Conservation (phyloP, 805 yeast species). For the Kuraishia piskuri region DNA sequence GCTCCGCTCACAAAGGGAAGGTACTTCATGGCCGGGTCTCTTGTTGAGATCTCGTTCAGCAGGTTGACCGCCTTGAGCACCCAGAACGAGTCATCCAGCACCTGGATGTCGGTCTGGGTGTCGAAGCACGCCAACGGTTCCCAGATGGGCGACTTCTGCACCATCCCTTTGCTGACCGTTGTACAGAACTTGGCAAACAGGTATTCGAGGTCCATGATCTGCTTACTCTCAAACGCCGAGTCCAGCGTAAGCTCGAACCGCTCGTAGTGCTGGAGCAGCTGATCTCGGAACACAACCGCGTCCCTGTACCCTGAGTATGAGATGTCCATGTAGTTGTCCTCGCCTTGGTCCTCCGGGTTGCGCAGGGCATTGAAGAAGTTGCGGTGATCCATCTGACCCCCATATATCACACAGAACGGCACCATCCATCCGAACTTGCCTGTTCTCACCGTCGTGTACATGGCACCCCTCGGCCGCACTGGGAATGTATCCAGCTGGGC, state of each 20-base stretch:
- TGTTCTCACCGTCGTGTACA: not conserved
- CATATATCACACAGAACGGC: not conserved
- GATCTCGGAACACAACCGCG: not conserved
- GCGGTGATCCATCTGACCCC: not conserved
- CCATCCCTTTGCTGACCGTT: not conserved
- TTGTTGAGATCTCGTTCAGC: not conserved
- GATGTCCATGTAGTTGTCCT: not conserved
- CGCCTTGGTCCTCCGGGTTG: not conserved
- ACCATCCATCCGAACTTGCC: constrained; percentile 2
- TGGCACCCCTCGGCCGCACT: not conserved
- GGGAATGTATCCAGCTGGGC: not conserved
- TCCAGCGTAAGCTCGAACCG: not conserved
- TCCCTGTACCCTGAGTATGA: not conserved
- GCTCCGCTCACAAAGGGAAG: not conserved
- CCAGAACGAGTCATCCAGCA: not conserved
- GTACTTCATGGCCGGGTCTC: not conserved
- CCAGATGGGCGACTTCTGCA: not conserved
- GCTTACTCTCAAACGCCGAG: not conserved
- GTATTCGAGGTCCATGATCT: not conserved
- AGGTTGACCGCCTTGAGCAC: not conserved
- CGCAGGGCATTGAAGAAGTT: not conserved
- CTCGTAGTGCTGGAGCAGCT: not conserved
- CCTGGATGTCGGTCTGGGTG: not conserved
- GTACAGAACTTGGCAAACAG: not conserved
- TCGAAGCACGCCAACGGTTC: constrained; percentile 1